Percentiles rank a stretch among this genome's conserved stretches.
Conservation (phyloP, 169 alveolate genomes). For the Cryptosporidium xiaoi region DNA sequence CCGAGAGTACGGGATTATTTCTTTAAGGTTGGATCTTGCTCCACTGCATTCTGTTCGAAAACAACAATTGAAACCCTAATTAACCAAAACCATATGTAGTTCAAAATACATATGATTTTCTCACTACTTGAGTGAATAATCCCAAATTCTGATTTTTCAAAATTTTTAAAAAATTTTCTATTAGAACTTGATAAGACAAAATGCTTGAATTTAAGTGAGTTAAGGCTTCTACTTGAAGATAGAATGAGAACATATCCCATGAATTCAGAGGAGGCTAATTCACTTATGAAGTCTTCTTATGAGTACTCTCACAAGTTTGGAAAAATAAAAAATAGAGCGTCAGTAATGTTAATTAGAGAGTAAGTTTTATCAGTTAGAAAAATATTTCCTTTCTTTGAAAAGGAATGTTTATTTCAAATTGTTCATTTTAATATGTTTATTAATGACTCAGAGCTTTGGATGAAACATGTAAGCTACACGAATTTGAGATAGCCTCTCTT, state of each 20-base stretch:
- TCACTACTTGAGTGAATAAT: neutral
- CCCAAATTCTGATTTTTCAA: neutral
- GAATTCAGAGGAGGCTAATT: slow-evolving; percentile 54
- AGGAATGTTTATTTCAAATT: neutral
- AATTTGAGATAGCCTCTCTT: slow-evolving; percentile 88
- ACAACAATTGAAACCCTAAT: too few relatives aligned
- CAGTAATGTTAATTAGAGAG: slow-evolving; percentile 86
- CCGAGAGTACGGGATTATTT: too few relatives aligned
- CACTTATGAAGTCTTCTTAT: slow-evolving; percentile 82
- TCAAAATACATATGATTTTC: neutral
- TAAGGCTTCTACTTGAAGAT: slow-evolving; percentile 47
- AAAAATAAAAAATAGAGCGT: slow-evolving; percentile 82
- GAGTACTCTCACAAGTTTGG: slow-evolving; percentile 85
- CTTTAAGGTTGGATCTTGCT: too few relatives aligned
- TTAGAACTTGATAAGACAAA: slow-evolving; percentile 35
- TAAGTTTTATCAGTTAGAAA: slow-evolving; percentile 23
- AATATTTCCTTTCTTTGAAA: neutral
- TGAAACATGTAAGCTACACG: slow-evolving; percentile 87
- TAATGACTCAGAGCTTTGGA: slow-evolving; percentile 82
- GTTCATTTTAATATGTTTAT: neutral
- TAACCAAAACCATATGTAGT: neutral
- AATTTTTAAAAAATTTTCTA: neutral
- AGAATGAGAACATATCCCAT: slow-evolving; percentile 45
- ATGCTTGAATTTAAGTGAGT: slow-evolving; percentile 57
- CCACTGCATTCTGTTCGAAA: too few relatives aligned